Conservation (phyloP, 495 filamentous ascomycete genomes). For the Recurvomyces mirabilis region DNA sequence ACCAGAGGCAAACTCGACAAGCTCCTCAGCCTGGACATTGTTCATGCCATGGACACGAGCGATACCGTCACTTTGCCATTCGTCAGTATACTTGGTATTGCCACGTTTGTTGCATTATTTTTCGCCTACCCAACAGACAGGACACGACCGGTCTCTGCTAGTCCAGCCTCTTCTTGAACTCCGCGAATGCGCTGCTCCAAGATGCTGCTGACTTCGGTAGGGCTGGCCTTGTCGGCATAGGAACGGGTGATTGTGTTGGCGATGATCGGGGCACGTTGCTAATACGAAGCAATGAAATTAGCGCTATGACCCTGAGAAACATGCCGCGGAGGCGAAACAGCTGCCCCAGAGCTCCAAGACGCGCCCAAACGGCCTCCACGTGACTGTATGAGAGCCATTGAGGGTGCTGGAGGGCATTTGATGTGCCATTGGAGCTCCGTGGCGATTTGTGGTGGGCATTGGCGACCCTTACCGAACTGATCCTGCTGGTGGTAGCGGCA, state of each 20-base stretch:
- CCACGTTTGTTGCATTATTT: constrained; percentile 13
- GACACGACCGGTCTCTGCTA: constrained; percentile 97
- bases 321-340: not conserved
- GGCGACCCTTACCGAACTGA: constrained; percentile 70
- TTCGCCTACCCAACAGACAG: constrained; percentile 89
- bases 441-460: not conserved
- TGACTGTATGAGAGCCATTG: constrained; percentile 12
- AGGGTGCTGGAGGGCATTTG: not conserved
- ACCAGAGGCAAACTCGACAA: constrained; percentile 99
- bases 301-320: constrained; percentile 15
- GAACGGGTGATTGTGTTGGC: constrained; percentile 67
- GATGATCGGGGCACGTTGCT: constrained; percentile 77
- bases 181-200: constrained; percentile 98
- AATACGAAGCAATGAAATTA: constrained; percentile 19
- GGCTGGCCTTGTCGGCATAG: constrained; percentile 88
- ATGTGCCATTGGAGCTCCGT: constrained; percentile 17
- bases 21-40: constrained; percentile 99
- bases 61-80: constrained; percentile 87
- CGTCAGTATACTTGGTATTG: constrained; percentile 37
- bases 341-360: not conserved
- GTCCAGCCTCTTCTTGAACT: constrained; percentile 87
- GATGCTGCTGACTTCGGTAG: constrained; percentile 97
- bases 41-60: constrained; percentile 98
- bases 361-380: not conserved
- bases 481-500: constrained; percentile 69